phyloP scores from a whole-genome alignment of 2,329 filamentous ascomycete species.

The Clarireedia hainanense region DNA sequence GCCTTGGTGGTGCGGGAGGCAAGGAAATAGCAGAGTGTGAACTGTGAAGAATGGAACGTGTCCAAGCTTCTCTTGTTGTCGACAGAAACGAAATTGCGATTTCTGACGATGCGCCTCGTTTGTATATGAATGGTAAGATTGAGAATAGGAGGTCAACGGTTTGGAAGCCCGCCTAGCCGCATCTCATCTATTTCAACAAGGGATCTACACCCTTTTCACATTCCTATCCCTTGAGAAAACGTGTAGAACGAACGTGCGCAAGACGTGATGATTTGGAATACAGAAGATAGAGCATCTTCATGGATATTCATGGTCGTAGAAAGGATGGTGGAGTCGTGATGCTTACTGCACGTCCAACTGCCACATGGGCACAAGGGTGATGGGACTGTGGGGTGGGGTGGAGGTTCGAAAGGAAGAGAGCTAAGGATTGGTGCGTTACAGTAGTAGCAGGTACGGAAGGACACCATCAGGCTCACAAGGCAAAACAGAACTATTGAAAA shows the following conservation, averaged over 20 bases:
- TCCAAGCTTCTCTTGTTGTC: slow-evolving; percentile 5
- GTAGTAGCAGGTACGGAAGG: too few relatives aligned
- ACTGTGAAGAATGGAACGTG: neutral
- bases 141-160: neutral
- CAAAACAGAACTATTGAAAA: slow-evolving; percentile 5
- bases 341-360: neutral
- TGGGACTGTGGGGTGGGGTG: neutral
- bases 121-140: neutral
- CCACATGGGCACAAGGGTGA: neutral
- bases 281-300: neutral
- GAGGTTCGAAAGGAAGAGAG: neutral
- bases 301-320: neutral
- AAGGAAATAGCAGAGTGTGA: neutral
- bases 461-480: too few relatives aligned
- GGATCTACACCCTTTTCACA: neutral
- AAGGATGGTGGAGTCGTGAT: neutral
- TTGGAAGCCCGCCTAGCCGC: neutral
- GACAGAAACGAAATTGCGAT: slow-evolving; percentile 1
- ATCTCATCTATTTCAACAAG: neutral
- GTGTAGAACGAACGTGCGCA: neutral
- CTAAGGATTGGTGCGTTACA: too few relatives aligned
- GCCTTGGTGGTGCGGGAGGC: neutral
- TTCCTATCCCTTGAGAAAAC: neutral
- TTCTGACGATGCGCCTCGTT: neutral
- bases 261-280: neutral